A percentile compares a stretch with the other conserved stretches of the same genome.
phyloP scores from a whole-genome alignment of 306 rosid genomes.

The Chamaecrista fasciculata region DNA sequence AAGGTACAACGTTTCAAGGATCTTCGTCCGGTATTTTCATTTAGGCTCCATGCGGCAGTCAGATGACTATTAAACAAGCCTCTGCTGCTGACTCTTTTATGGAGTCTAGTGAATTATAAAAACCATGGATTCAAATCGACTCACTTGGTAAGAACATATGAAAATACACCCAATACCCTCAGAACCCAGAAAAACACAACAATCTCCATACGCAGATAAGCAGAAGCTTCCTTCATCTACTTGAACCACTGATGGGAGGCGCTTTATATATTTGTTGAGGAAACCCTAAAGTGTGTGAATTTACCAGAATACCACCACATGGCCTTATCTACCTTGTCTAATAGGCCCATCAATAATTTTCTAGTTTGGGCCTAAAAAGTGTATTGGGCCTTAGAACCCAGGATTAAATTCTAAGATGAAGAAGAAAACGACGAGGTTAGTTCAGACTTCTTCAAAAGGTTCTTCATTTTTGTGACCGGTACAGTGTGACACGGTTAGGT shows the following conservation, averaged over 20 bases:
- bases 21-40: conserved; percentile 50
- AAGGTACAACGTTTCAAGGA: conserved; percentile 47
- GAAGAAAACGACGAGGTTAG: too few species aligned
- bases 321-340: background rate
- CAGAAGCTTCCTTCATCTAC: background rate
- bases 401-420: too few species aligned
- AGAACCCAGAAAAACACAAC: background rate
- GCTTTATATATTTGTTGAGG: background rate
- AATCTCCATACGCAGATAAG: background rate
- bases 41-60: conserved; percentile 65
- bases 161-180: background rate
- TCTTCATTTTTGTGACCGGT: too few species aligned
- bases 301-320: background rate
- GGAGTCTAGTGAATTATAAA: conserved; percentile 32
- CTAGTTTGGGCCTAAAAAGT: too few species aligned
- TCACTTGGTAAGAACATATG: background rate
- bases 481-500: too few species aligned
- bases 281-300: background rate
- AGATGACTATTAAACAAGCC: conserved; percentile 45
- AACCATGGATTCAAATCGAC: background rate
- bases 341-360: background rate
- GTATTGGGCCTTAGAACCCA: background rate
- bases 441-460: too few species aligned
- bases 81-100: conserved; percentile 61
- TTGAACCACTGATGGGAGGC: background rate